phyloP scores from a whole-genome alignment of 2,329 filamentous ascomycete species.

The Xylariaceae sp. region DNA sequence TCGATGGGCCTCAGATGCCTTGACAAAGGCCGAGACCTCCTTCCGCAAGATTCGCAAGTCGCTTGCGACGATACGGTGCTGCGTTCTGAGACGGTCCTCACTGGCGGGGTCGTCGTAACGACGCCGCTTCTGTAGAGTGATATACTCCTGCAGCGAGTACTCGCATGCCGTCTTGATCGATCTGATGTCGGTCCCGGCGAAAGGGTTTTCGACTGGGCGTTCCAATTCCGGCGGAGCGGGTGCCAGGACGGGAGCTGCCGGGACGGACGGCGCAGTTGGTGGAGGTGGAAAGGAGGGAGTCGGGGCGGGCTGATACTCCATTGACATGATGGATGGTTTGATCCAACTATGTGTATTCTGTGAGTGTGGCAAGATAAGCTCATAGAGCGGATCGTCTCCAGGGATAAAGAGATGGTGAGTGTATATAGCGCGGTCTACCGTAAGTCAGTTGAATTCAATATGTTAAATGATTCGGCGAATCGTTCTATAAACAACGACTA shows the following conservation, averaged over 20 bases:
- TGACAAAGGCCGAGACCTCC: slow-evolving; percentile 48
- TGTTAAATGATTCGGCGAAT: no score
- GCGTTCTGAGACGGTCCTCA: slow-evolving; percentile 47
- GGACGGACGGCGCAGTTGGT: slow-evolving; percentile 1
- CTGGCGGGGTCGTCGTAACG: slow-evolving; percentile 40
- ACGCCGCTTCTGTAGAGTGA: slow-evolving; percentile 37
- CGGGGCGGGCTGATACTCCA: slow-evolving; percentile 22
- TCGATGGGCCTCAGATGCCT: slow-evolving; percentile 50
- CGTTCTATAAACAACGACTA: not conserved
- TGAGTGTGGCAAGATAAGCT: not conserved
- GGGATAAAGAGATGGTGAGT: not conserved
- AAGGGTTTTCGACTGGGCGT: slow-evolving; percentile 17
- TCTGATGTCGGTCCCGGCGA: slow-evolving; percentile 29
- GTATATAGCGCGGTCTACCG: not conserved
- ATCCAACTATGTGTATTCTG: not conserved
- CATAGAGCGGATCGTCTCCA: not conserved
- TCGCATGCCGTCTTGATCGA: slow-evolving; percentile 33
- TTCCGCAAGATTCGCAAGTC: slow-evolving; percentile 49
- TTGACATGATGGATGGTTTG: slow-evolving; percentile 3
- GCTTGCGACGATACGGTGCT: slow-evolving; percentile 46
- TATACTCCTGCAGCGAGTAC: slow-evolving; percentile 40
- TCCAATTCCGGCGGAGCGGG: slow-evolving; percentile 18
- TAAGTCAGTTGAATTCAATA: not conserved
- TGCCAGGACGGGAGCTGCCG: slow-evolving; percentile 3
- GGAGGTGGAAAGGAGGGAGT: slow-evolving; percentile 18